Conservation (phyloP, 345 rosid genomes). For the Syzygium aqueum region DNA sequence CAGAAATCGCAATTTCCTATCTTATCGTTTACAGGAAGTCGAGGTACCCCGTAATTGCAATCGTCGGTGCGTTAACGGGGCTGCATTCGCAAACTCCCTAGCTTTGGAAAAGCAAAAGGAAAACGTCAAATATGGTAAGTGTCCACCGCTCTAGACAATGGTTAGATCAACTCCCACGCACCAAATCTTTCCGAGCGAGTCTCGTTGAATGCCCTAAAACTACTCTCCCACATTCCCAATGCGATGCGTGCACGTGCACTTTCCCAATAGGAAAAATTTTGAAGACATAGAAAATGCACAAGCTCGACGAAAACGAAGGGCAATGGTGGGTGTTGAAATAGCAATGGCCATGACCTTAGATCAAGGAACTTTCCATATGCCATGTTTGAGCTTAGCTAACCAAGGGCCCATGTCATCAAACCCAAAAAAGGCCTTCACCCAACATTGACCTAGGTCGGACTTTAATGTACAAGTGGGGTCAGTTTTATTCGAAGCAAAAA, state of each 20-base stretch:
- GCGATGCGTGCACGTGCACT: neutral
- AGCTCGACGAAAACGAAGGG: neutral
- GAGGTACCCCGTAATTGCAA: neutral
- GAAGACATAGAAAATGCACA: neutral
- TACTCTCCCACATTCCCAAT: neutral
- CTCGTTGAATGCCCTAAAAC: neutral
- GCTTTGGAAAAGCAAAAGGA: neutral
- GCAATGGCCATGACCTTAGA: neutral
- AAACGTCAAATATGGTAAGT: neutral
- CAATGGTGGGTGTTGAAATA: neutral
- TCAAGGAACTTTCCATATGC: neutral
- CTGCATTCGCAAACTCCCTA: neutral
- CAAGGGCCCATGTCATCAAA: neutral
- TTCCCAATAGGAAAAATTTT: neutral
- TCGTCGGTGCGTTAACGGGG: neutral
- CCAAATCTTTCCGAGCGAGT: neutral
- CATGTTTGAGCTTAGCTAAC: neutral
- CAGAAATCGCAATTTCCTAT: no score
- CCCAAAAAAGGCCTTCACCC: neutral
- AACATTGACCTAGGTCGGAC: neutral
- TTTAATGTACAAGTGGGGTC: neutral
- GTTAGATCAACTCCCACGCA: neutral
- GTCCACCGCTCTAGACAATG: neutral
- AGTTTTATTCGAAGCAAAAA: neutral
- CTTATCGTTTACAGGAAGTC: no score